These are phyloP conservation scores for Noccaea bulbosa DNA, from an alignment of 345 rosid genomes.

Conservation along the genomic window DNA sequence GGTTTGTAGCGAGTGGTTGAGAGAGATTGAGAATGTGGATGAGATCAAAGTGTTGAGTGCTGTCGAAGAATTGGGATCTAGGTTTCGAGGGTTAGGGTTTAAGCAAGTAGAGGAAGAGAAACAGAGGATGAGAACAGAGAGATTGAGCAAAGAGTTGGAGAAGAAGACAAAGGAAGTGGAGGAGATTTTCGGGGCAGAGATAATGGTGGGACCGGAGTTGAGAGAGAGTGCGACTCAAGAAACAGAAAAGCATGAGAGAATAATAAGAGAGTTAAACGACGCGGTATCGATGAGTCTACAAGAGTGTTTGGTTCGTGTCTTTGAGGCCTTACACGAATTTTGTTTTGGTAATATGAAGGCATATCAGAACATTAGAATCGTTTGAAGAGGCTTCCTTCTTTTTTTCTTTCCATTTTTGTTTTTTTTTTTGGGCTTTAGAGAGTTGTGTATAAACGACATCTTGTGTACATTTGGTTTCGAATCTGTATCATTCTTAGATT, in stretches of 20 bases:
- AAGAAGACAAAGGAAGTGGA: slow-evolving; percentile 20
- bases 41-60: slow-evolving; percentile 38
- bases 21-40: slow-evolving; percentile 40
- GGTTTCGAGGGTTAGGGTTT: slow-evolving; percentile 40
- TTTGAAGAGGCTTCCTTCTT: slow-evolving; percentile 33
- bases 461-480: slow-evolving; percentile 27
- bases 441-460: slow-evolving; percentile 32
- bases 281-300: slow-evolving; percentile 33
- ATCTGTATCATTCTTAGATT: slow-evolving; percentile 22
- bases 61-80: slow-evolving; percentile 39
- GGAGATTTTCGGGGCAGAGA: slow-evolving; percentile 13
- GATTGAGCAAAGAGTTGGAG: slow-evolving; percentile 33
- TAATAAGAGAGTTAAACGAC: slow-evolving; percentile 42
- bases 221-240: slow-evolving; percentile 32
- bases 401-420: background rate
- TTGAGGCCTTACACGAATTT: slow-evolving; percentile 35
- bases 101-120: slow-evolving; percentile 46
- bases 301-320: slow-evolving; percentile 33
- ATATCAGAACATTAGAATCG: slow-evolving; percentile 35
- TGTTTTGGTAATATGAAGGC: slow-evolving; percentile 39
- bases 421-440: slow-evolving; percentile 7
- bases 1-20: slow-evolving; percentile 43
- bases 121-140: slow-evolving; percentile 38
- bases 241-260: slow-evolving; percentile 31
- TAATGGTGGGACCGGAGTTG: slow-evolving; percentile 29